Percentiles rank a stretch among this genome's conserved stretches.
Evolutionary conservation across 768 basidiomycete genomes (phyloP).

Genomic region (Trametes villosa): DNA sequence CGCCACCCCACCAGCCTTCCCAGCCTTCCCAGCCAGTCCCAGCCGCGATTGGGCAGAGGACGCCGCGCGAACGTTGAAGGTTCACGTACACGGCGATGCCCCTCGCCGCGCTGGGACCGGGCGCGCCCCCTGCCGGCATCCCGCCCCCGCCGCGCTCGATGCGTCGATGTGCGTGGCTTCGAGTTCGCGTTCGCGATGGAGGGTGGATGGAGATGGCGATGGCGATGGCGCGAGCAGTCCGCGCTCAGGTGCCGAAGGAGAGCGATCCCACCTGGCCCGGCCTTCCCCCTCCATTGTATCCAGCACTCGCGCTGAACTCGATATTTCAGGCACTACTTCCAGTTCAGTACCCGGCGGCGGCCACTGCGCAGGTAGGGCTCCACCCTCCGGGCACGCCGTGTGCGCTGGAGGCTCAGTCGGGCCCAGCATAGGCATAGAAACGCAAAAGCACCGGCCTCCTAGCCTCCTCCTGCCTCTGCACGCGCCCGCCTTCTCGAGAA

Average conservation of each 20-base stretch:
- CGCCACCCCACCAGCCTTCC: neutral
- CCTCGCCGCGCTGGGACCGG: constrained; percentile 20
- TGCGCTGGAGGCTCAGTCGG: neutral
- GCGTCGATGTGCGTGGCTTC: too few relatives aligned
- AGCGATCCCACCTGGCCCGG: too few relatives aligned
- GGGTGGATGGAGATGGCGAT: neutral
- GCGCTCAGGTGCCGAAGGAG: too few relatives aligned
- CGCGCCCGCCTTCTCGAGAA: neutral
- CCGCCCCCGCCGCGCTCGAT: neutral
- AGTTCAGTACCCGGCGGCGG: neutral
- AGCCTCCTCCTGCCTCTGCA: neutral
- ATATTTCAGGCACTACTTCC: too few relatives aligned
- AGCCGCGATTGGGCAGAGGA: neutral
- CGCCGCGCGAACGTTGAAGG: constrained; percentile 1
- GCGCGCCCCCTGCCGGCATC: neutral
- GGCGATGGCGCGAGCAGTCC: neutral
- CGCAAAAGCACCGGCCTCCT: neutral
- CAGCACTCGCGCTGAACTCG: too few relatives aligned
- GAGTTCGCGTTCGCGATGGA: neutral
- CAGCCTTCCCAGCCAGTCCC: neutral
- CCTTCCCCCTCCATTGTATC: too few relatives aligned
- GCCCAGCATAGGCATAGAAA: too few relatives aligned
- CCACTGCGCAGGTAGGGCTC: neutral
- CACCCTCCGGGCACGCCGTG: neutral
- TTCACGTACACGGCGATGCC: neutral